phyloP scores from a whole-genome alignment of 371 early-diverging fungal species.

The Mucor indicus region DNA sequence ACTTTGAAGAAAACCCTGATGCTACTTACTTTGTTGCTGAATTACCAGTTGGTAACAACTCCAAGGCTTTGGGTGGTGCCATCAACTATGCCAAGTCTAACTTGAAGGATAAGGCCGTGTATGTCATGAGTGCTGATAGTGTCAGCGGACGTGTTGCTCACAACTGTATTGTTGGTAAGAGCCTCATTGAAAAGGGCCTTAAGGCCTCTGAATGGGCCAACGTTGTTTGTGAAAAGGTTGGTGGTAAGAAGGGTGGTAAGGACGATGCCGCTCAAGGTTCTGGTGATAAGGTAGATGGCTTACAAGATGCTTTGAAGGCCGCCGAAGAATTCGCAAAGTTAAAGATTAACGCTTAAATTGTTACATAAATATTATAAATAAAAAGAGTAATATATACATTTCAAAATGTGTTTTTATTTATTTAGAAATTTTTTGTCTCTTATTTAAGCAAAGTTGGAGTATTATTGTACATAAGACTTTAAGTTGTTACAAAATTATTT shows the following conservation, averaged over 20 bases:
- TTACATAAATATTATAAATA: too few species aligned
- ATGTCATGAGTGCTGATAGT: conserved; percentile 77
- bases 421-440: too few species aligned
- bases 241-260: conserved; percentile 91
- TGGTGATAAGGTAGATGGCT: conserved; percentile 60
- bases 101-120: conserved; percentile 79
- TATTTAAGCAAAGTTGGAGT: too few species aligned
- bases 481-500: too few species aligned
- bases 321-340: conserved; percentile 78
- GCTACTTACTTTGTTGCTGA: conserved; percentile 56
- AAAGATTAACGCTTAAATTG: conserved; percentile 46
- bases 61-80: conserved; percentile 77
- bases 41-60: conserved; percentile 65
- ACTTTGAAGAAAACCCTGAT: conserved; percentile 74
- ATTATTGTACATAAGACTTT: too few species aligned
- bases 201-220: conserved; percentile 91
- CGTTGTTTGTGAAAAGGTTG: conserved; percentile 75
- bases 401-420: too few species aligned
- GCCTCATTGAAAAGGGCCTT: conserved; percentile 63
- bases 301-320: conserved; percentile 72
- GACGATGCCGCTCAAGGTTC: conserved; percentile 85
- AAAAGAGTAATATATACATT: too few species aligned
- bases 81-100: conserved; percentile 73
- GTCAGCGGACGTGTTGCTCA: conserved; percentile 72
- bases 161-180: conserved; percentile 81